phyloP scores from a whole-genome alignment of 2,329 filamentous ascomycete genomes.

The Phyllosticta paracitricarpa region DNA sequence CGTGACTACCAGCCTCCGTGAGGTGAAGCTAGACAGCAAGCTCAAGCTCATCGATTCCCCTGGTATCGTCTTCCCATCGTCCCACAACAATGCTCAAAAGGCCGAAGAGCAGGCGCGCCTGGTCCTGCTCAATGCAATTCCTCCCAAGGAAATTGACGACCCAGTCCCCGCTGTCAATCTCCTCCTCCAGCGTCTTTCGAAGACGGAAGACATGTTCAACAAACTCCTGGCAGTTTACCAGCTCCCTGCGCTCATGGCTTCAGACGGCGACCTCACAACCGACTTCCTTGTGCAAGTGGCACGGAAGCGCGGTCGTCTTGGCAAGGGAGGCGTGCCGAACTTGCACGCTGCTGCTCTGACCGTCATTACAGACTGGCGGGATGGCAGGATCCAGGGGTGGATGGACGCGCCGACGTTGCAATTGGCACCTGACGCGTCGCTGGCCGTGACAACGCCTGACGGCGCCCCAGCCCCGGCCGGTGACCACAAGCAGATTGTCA shows the following conservation, averaged over 20 bases:
- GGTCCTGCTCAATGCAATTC: conserved; percentile 81
- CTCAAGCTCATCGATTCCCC: conserved; percentile 89
- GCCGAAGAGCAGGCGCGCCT: conserved; percentile 72
- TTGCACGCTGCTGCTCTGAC: conserved; percentile 78
- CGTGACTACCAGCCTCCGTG: conserved; percentile 77
- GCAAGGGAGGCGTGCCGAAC: conserved; percentile 85
- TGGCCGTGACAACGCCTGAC: conserved; percentile 20
- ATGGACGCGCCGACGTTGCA: conserved; percentile 62
- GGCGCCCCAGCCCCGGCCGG: conserved; percentile 32
- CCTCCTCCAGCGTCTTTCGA: conserved; percentile 69
- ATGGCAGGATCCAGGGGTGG: conserved; percentile 92
- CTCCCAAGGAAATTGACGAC: conserved; percentile 88
- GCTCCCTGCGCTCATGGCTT: conserved; percentile 62
- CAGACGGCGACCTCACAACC: conserved; percentile 66
- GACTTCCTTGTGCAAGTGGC: conserved; percentile 95
- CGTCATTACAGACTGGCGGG: conserved; percentile 93
- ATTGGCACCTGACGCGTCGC: conserved; percentile 30
- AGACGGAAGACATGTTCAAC: conserved; percentile 61
- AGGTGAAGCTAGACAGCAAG: conserved; percentile 92
- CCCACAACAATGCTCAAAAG: conserved; percentile 39
- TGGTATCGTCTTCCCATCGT: conserved; percentile 82
- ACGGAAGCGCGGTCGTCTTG: conserved; percentile 79
- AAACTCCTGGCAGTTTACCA: conserved; percentile 79
- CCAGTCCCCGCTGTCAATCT: conserved; percentile 78
- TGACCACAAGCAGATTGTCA: conserved; percentile 75